phyloP scores from a whole-genome alignment of 75 land plant genomes.

The Cunninghamia lanceolata region DNA sequence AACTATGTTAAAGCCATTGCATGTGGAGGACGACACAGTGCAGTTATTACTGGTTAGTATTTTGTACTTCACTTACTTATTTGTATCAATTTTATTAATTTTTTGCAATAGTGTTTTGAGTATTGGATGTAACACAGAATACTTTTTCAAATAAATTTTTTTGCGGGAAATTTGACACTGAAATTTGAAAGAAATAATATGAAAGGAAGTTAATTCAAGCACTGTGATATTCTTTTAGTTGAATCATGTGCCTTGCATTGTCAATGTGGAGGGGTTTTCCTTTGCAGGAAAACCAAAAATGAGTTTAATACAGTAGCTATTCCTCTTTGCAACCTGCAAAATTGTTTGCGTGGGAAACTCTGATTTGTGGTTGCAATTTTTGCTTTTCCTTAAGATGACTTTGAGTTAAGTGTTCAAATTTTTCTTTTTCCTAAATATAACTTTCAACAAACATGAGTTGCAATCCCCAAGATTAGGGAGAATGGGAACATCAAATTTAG shows the following conservation, averaged over 20 bases:
- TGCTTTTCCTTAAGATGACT: neutral
- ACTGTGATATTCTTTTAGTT: neutral
- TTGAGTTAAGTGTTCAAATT: neutral
- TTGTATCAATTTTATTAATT: neutral
- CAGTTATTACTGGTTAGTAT: conserved; percentile 80
- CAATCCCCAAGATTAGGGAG: neutral
- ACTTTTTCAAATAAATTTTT: neutral
- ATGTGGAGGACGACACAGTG: conserved; percentile 99
- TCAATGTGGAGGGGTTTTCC: neutral
- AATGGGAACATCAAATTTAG: neutral
- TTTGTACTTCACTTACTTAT: neutral
- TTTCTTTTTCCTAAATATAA: conserved; percentile 7
- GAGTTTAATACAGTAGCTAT: neutral
- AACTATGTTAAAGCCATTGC: conserved; percentile 79
- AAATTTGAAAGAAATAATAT: neutral
- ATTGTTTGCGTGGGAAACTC: conserved; percentile 1
- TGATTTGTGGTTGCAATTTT: neutral
- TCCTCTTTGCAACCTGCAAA: neutral
- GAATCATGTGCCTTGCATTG: neutral
- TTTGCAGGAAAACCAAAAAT: conserved; percentile 2
- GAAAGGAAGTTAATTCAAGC: neutral
- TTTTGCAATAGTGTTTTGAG: neutral
- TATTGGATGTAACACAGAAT: neutral
- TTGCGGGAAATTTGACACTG: neutral
- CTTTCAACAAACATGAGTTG: conserved; percentile 10